phyloP scores from a whole-genome alignment of 495 filamentous ascomycete genomes.

The Xeromyces bisporus region DNA sequence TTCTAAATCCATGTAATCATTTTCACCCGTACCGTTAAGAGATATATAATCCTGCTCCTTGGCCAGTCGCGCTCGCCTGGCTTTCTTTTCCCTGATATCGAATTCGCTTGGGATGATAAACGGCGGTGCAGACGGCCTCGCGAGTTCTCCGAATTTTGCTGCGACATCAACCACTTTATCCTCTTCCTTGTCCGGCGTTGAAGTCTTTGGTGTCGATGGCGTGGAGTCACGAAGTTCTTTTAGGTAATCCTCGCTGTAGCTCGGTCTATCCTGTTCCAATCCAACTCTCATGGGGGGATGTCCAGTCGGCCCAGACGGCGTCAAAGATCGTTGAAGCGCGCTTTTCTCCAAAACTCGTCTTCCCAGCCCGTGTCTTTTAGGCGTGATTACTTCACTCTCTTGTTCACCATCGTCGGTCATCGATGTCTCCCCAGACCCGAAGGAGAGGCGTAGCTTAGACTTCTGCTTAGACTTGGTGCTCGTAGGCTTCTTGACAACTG shows the following conservation, averaged over 20 bases:
- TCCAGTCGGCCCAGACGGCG: slow-evolving; percentile 23
- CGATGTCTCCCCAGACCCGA: slow-evolving; percentile 45
- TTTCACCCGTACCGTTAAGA: slow-evolving; percentile 41
- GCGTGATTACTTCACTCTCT: slow-evolving; percentile 40
- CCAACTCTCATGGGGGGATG: slow-evolving; percentile 37
- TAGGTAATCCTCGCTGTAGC: slow-evolving; percentile 74
- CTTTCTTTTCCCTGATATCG: slow-evolving; percentile 89
- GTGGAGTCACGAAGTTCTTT: slow-evolving; percentile 72
- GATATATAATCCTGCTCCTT: slow-evolving; percentile 69
- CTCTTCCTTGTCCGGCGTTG: slow-evolving; percentile 30
- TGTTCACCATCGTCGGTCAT: slow-evolving; percentile 37
- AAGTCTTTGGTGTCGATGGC: slow-evolving; percentile 53
- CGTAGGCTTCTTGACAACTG: slow-evolving; percentile 25
- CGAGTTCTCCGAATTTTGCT: slow-evolving; percentile 43
- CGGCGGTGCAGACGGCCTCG: slow-evolving; percentile 17
- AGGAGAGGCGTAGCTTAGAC: slow-evolving; percentile 54
- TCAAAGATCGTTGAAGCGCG: slow-evolving; percentile 36
- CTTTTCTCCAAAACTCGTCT: slow-evolving; percentile 56
- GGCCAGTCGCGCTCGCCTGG: slow-evolving; percentile 61
- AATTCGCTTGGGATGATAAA: slow-evolving; percentile 65
- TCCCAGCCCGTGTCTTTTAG: slow-evolving; percentile 55
- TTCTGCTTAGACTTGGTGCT: slow-evolving; percentile 44
- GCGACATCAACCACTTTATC: slow-evolving; percentile 49
- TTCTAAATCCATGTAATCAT: slow-evolving; percentile 28
- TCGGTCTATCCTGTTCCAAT: slow-evolving; percentile 54